These are phyloP conservation scores for Puccinia novopanici DNA, from an alignment of 1,284 basidiomycete genomes.

Conservation along the genomic window DNA sequence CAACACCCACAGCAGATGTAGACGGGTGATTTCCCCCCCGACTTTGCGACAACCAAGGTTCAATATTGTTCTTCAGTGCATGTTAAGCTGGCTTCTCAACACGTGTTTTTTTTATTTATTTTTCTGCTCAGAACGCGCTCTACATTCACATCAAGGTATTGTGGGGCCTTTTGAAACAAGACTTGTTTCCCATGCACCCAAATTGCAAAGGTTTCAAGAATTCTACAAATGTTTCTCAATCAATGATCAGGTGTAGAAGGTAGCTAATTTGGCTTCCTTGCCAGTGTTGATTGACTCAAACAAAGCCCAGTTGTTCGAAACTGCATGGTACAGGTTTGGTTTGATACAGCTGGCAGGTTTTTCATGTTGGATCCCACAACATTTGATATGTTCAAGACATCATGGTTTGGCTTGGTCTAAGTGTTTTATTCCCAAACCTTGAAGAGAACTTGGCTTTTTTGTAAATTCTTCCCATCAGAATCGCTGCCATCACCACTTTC, in stretches of 20 bases:
- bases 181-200: conserved; percentile 16
- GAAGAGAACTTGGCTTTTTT: background rate
- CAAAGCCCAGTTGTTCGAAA: background rate
- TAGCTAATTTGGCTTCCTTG: too few relatives aligned
- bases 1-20: conserved; percentile 32
- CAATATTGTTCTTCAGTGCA: too few relatives aligned
- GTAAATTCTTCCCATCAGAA: conserved; percentile 33
- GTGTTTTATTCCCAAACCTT: conserved; percentile 30
- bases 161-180: conserved; percentile 41
- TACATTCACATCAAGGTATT: conserved; percentile 43
- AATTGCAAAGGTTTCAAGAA: background rate
- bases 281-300: too few relatives aligned
- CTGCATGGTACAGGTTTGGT: background rate
- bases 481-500: conserved; percentile 39
- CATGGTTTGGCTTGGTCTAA: conserved; percentile 17
- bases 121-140: conserved; percentile 19
- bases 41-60: conserved; percentile 22
- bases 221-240: conserved; percentile 21
- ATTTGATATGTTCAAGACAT: conserved; percentile 15
- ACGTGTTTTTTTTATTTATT: background rate
- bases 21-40: conserved; percentile 3
- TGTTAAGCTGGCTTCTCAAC: too few relatives aligned
- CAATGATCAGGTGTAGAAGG: background rate
- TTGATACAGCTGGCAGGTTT: background rate
- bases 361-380: conserved; percentile 4